Evolutionary conservation across 495 filamentous ascomycete genomes (phyloP), one percentile per base, ranked within the genome.

Genomic region (Hypoxylon cercidicola): DNA sequence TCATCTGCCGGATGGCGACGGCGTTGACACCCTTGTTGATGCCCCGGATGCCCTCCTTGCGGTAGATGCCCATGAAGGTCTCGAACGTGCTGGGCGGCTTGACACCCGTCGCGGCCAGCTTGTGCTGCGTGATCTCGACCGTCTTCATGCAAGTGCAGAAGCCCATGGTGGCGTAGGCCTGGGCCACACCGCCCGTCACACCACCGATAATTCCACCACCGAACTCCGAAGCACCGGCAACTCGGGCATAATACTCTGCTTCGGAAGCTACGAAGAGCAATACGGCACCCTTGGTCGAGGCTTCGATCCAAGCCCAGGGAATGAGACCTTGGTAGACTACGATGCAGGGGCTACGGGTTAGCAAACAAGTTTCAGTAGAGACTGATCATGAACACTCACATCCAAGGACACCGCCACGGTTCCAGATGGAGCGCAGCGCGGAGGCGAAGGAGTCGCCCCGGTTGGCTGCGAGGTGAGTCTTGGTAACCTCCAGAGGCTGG

Each of bases 121-220:
- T 97, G 83, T 95, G 91, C 81, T 96, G 93, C 72, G 95, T 99
- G 81, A 99, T 99, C 82, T 98, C 96, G 62, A 97, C 96, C 56
- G 95, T 99, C 88, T 99, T 99, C 95, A 99, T 99, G 86, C 95
- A 99, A 37, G 95, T 99, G 80, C 95, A 99, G 87, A 99, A 99
- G 58, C 95, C 95, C 93, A 99, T 97, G 67, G 95, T 99, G 58
- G 95, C 95, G 76, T 99, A 99, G 32, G 95, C 95, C 81, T 99
- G 95, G 45, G 93, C 96, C 53, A 99, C 87, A 84, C 95, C 95
- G 71, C 95, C 95, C 28, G 86, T 84, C 83, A 99, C 94, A 78
- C 95, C 95, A 69, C 95, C 96, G 12, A 82, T 74, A 80, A 99
- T 97, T 76, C 95, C 95, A 68, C 87, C 86, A 55, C 88, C 81